Evolutionary conservation across 1,139 yeast genomes (phyloP).

Genomic region (Saccharomyces hybrid): DNA sequence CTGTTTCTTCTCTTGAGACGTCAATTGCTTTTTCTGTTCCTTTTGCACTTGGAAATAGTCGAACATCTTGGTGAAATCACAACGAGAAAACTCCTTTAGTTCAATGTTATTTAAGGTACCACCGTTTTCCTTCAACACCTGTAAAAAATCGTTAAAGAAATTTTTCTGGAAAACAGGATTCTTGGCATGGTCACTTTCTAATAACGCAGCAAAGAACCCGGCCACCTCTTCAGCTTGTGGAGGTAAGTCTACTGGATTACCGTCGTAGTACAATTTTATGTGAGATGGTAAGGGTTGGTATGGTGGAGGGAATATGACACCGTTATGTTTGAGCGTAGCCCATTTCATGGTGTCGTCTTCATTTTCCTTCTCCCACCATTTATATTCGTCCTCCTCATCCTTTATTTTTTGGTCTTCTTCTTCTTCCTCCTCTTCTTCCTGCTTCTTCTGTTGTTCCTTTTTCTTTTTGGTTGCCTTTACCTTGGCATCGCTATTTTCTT

Average conservation of each 20-base stretch:
- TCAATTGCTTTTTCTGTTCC: constrained; percentile 61
- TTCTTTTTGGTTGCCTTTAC: neutral
- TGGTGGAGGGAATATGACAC: constrained; percentile 88
- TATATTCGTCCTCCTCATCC: constrained; percentile 43
- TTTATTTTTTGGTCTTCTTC: constrained; percentile 34
- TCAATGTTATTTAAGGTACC: constrained; percentile 45
- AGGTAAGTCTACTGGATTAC: constrained; percentile 65
- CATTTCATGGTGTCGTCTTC: constrained; percentile 73
- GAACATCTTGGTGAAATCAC: constrained; percentile 73
- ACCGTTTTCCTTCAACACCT: constrained; percentile 62
- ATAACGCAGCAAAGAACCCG: constrained; percentile 83
- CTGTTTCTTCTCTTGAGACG: constrained; percentile 65
- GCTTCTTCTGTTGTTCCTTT: constrained; percentile 6
- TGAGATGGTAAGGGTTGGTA: constrained; percentile 81
- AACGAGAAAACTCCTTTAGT: constrained; percentile 54
- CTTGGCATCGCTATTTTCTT: constrained; percentile 2
- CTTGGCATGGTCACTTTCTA: constrained; percentile 81
- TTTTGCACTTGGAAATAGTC: constrained; percentile 63
- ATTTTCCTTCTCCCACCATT: constrained; percentile 72
- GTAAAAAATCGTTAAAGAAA: constrained; percentile 70
- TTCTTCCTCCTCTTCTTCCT: constrained; percentile 11
- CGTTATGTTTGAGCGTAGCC: constrained; percentile 79
- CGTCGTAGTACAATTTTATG: constrained; percentile 69
- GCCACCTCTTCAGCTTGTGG: constrained; percentile 91
- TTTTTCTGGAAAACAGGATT: constrained; percentile 82